Evolutionary conservation across 805 yeast species (phyloP), one percentile per base, ranked within the genome.

Genomic region (Hanseniaspora singularis): DNA sequence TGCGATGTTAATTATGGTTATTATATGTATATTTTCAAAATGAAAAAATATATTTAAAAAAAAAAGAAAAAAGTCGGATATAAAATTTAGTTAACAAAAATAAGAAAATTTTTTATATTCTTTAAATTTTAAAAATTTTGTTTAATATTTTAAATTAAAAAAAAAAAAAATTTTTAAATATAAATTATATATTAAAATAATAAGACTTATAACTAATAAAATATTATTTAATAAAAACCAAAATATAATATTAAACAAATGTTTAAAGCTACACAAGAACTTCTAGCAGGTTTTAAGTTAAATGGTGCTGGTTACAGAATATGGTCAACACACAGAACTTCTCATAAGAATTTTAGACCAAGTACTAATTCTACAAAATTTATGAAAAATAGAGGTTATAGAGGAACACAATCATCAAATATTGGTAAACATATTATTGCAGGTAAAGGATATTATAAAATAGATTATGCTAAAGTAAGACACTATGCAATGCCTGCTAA

Each of bases 351-450:
- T 15, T 40, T 33, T 23, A 46, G 34, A 26, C 40, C 41, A 10
- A 19, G 24, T 59, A 74, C 95, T 4, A 68, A 89, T 55, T 81
- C 95, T 19, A 81, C 96, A 19, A 92, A 92, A 58, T 86, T 85
- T 61, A 97, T 98, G 57, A 89, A 92, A 66, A 87, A 88, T 68
- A 80, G 83, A 56, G 83, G 72, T 66, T 92, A 92, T 68, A 92
- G 92, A 64, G 99, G 99, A 69, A 92, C 97, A 19, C 76, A 96
- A 50, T 84, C 98, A 4, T 74, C 94, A 3, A 96, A 96, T 63
- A 76, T 86, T 52, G 99, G 99, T 61, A 71, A 69, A 45, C 76
- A 80, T 59, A 32, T 44, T 4, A 18, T 16, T 24, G 81, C 92
- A 46, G 68, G 71, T 30, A 72, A 70, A 51, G 96, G 95, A 46